Evolutionary conservation across 2,329 filamentous ascomycete species (phyloP).

Genomic region (Dothistroma pini): DNA sequence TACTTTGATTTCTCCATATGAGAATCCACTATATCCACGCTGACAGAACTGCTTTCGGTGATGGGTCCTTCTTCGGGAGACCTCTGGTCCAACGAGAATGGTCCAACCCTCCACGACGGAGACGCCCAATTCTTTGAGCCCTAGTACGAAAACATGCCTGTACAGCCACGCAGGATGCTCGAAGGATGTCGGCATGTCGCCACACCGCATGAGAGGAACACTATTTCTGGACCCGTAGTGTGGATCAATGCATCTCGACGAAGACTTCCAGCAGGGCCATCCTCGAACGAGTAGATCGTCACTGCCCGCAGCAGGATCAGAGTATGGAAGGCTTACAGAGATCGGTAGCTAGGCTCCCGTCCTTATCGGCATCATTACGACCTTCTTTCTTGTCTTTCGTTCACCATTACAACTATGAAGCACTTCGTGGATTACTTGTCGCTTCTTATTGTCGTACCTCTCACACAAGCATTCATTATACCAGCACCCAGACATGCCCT

Average conservation of each 20-base stretch:
- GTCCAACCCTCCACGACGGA: not conserved
- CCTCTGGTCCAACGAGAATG: not conserved
- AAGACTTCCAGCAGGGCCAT: not conserved
- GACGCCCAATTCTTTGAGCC: not conserved
- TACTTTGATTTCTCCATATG: not conserved
- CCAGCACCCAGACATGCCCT: not conserved
- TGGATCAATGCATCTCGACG: conserved; percentile 5
- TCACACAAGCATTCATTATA: not conserved
- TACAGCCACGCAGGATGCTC: not conserved
- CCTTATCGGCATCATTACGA: not conserved
- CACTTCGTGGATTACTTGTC: not conserved
- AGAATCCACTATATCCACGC: not conserved
- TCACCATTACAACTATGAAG: not conserved
- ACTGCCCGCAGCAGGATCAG: not conserved
- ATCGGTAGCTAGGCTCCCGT: not conserved
- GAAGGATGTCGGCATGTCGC: conserved; percentile 3
- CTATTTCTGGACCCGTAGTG: conserved; percentile 1
- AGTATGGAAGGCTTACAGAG: conserved; percentile 2
- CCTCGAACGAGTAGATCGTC: not conserved
- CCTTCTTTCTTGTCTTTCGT: conserved; percentile 1
- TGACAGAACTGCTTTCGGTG: not conserved
- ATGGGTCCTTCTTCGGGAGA: not conserved
- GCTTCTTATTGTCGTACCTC: not conserved
- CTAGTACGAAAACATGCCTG: not conserved
- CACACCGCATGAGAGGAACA: not conserved